A percentile compares a stretch with the other conserved stretches of the same genome.
phyloP scores from a whole-genome alignment of 2,329 filamentous ascomycete species.

The Basipetospora chlamydospora region DNA sequence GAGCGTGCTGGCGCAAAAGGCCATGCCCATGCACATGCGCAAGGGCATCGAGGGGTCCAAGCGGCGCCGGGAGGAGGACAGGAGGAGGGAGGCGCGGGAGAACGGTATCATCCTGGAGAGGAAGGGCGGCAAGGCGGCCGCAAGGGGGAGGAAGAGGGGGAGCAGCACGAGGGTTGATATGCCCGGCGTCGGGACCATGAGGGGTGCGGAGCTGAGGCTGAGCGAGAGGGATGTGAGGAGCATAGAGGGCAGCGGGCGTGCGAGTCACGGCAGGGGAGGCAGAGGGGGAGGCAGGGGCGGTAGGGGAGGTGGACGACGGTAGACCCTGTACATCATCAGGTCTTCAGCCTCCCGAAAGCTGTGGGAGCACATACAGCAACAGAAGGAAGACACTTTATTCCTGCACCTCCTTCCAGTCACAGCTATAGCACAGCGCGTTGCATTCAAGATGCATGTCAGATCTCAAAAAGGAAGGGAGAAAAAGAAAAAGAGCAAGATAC shows the following conservation, averaged over 20 bases:
- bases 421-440: no score
- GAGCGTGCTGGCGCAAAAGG: conserved; percentile 62
- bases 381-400: no score
- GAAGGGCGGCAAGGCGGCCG: conserved; percentile 19
- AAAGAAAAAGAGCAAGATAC: no score
- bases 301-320: conserved; percentile 9
- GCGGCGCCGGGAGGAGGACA: conserved; percentile 48
- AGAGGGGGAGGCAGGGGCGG: conserved; percentile 15
- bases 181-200: conserved; percentile 68
- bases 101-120: conserved; percentile 81
- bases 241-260: conserved; percentile 49
- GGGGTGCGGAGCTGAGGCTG: conserved; percentile 63
- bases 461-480: no score
- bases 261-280: conserved; percentile 9
- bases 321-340: background rate
- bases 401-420: no score
- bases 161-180: conserved; percentile 52
- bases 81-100: conserved; percentile 69
- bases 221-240: conserved; percentile 62
- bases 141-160: conserved; percentile 24
- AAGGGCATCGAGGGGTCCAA: conserved; percentile 69
- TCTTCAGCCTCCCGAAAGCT: no score
- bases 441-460: no score
- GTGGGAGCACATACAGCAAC: no score
- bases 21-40: conserved; percentile 78